Evolutionary conservation across 208 protist species (phyloP).

Genomic region (Leishmania turanica): DNA sequence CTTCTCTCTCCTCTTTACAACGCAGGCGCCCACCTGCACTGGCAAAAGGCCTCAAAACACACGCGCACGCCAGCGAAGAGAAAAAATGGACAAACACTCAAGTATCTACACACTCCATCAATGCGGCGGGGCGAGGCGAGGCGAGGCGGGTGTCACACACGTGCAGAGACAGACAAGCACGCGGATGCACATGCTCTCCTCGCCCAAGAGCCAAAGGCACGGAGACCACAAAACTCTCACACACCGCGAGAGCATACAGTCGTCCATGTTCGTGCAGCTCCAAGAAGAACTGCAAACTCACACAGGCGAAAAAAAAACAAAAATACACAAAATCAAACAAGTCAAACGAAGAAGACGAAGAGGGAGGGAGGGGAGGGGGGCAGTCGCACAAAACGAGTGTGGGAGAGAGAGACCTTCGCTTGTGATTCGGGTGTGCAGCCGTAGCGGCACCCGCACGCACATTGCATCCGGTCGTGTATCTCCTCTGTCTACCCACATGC

Average conservation of each 20-base stretch:
- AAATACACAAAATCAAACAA: too few relatives aligned
- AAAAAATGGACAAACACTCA: not conserved
- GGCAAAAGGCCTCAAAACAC: not conserved
- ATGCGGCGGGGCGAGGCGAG: not conserved
- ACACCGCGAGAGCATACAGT: not conserved
- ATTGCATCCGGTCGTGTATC: not conserved
- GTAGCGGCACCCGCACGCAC: not conserved
- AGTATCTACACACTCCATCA: not conserved
- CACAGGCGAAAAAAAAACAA: not conserved
- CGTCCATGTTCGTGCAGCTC: not conserved
- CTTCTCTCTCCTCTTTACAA: not conserved
- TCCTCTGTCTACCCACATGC: not conserved
- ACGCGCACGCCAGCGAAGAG: not conserved
- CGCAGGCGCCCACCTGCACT: not conserved
- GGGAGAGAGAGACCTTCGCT: not conserved
- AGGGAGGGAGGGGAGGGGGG: too few relatives aligned
- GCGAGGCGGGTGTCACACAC: not conserved
- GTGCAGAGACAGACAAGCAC: not conserved
- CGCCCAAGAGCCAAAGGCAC: not conserved
- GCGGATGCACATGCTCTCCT: not conserved
- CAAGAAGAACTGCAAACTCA: not conserved
- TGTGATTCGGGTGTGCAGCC: not conserved
- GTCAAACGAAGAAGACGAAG: not conserved
- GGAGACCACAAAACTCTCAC: not conserved
- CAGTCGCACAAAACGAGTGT: not conserved